Base-by-base conservation (phyloP, 2,329 filamentous ascomycete genomes). In the Teratosphaeria viscida region DNA sequence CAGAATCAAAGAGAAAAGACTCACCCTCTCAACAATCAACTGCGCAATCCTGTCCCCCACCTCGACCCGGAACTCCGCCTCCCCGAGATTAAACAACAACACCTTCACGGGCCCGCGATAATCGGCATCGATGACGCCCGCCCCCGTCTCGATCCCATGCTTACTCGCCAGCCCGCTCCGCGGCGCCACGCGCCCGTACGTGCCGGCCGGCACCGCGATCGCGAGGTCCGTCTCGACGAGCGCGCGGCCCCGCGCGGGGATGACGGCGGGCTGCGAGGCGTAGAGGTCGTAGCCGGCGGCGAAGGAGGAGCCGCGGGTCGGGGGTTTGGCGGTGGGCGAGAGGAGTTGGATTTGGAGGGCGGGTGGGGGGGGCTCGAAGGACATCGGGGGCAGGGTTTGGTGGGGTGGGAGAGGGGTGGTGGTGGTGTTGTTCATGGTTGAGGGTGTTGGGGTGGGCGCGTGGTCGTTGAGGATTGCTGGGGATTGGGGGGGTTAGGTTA, bases 211-310 rank as follows among this genome's bases (percentile, higher is more conserved):
- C 55, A 96, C 88, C 29, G 91, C 89, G 77, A 99, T 92, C 67
- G 86, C 85, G 64, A 99, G 88, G 68, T 94, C 92, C 0, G 94
- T 97, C 68, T 92, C 88, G 43, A 97, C 91, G 34, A 96, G 78
- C 0, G 80, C 90, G 76, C 95, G 91, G 66, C 91, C 92, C 61
- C 89, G 82, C 1, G 88, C 85, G 0, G 92, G 92, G 59, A 99
- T 86, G 2, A 83, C 82, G 3, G 86, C 87, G 43, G 87, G 83
- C 70, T 84, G 84, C 2, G 90, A 83, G 57, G 79, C 75, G 76
- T 96, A 97, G 60, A 99, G 72, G 75, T 99, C 94, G 77, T 97
- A 97, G 39, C 94, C 94, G 1, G 94, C 94, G 0, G 94, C 90
- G 71, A 89, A 92, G 57, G 86, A 87, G 65, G 89, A 95, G 66